Conservation (phyloP, 164 flowering plant genomes). For the Umbilicus rupestris region DNA sequence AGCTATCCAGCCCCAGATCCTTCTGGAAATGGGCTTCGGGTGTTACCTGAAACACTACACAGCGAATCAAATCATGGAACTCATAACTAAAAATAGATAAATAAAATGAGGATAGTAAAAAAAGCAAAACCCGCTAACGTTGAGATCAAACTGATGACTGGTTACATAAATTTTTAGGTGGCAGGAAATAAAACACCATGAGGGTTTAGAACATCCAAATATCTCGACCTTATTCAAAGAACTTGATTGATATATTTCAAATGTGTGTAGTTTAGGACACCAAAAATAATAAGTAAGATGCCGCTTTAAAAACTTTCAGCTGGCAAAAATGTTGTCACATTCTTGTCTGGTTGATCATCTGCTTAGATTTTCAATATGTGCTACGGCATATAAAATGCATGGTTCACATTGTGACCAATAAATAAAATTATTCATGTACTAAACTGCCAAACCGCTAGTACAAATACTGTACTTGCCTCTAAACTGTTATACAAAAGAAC, state of each 20-base stretch:
- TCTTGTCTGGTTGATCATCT: background rate
- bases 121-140: background rate
- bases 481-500: no score
- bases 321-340: no score
- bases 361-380: background rate
- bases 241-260: background rate
- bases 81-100: background rate
- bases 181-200: background rate
- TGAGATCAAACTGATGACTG: background rate
- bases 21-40: conserved; percentile 59
- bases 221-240: background rate
- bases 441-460: background rate
- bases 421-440: background rate
- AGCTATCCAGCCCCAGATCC: conserved; percentile 69
- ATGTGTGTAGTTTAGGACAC: background rate
- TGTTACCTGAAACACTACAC: conserved; percentile 38
- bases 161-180: background rate
- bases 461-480: no score
- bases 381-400: no score
- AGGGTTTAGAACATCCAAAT: background rate
- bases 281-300: background rate
- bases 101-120: no score
- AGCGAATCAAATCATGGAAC: background rate
- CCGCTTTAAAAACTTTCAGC: background rate
- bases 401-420: background rate